Evolutionary conservation across 345 rosid species (phyloP).

Genomic region (Euphorbia pulcherrima): DNA sequence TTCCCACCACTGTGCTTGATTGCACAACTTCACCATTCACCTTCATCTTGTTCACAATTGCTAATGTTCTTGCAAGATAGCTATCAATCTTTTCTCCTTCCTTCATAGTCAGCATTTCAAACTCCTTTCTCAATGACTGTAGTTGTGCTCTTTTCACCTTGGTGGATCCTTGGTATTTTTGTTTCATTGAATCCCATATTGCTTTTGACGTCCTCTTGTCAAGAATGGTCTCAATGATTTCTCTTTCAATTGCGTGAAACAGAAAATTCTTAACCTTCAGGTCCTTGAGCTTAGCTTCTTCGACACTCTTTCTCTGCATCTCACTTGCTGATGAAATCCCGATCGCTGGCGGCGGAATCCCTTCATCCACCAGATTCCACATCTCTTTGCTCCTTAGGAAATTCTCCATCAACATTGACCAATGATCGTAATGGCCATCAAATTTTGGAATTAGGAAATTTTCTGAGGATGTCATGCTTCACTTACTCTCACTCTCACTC

Average conservation of each 20-base stretch:
- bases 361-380: constrained; percentile 14
- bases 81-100: constrained; percentile 4
- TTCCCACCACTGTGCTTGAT: too few species aligned
- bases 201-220: too few species aligned
- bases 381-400: constrained; percentile 6
- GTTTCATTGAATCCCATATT: too few species aligned
- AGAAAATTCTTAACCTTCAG: constrained; percentile 5
- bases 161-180: too few species aligned
- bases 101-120: neutral
- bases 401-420: too few species aligned
- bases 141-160: too few species aligned
- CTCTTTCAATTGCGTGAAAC: neutral
- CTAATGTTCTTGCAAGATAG: neutral
- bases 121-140: too few species aligned
- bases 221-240: neutral
- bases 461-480: too few species aligned
- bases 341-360: neutral
- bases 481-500: too few species aligned
- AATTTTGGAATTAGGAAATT: too few species aligned
- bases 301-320: neutral
- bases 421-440: too few species aligned
- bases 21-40: constrained; percentile 1
- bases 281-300: constrained; percentile 13
- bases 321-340: constrained; percentile 9
- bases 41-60: constrained; percentile 11